Base-by-base conservation (phyloP, 306 rosid genomes). In the Hippophae rhamnoides region DNA sequence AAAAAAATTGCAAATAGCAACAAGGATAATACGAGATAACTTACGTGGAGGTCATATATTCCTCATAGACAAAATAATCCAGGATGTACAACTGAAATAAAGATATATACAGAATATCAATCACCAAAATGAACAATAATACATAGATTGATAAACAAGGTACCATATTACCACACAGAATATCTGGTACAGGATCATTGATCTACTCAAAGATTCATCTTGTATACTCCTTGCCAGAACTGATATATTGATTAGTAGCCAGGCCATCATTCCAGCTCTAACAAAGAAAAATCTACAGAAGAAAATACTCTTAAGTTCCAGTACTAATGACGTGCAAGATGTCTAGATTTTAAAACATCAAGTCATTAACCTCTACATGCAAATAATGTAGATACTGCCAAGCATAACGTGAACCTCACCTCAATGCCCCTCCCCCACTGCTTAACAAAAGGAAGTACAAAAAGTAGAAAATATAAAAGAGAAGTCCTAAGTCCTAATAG, bases 231-330 rank as follows among this genome's bases (percentile, higher is more conserved):
- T 83, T 41, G 87, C 84, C 12, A 92, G 81, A 76, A 87, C 63
- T 23, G 96, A 88, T 54, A 92, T 79, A 71, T 83, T 87, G 78
- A 92, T 85, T 61, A 85, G 81, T 45, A 92, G 79, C 99, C 97
- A 92, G 27, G 95, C 95, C 94, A 92, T 86, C 95, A 92, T 86
- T 74, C 97, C 99, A 69, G 95, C 97, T 88, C 97, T 78, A 74
- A 92, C 95, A 72, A 86, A 88, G 86, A 92, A 92, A 80, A 92
- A 88, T 76, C 97, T 92, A 77, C 82, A 69, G 18, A 73, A 76
- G 56, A 69, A 26, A 65, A 60, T 60, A 50, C 47, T 45, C 23
- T 31, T 31, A 31, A 31, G 38, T 31, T 31, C 38, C 38, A 31
- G 38, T 31, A 31, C 38, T 2, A 5, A 31, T 31, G 38, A 31